Evolutionary conservation across 208 protist genomes (phyloP).

Genomic region (Trypanosoma congolense): DNA sequence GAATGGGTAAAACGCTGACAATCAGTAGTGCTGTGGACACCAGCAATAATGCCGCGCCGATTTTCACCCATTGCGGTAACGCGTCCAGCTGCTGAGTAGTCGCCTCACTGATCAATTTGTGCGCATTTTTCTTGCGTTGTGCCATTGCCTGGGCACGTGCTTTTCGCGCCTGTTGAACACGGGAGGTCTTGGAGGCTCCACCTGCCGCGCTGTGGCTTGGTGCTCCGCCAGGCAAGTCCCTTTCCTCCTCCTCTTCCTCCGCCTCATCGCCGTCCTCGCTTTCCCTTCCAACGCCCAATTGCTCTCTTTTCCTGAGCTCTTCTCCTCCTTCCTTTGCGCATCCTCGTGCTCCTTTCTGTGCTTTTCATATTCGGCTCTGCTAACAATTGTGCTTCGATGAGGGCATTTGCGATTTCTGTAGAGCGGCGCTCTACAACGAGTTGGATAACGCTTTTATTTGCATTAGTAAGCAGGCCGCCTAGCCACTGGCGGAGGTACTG

Average conservation of each 20-base stretch:
- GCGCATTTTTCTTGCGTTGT: conserved; percentile 5
- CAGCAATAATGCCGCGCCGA: not conserved
- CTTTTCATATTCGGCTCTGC: not conserved
- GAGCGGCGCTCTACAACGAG: conserved; percentile 20
- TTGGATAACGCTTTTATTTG: conserved; percentile 14
- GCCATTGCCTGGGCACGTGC: conserved; percentile 24
- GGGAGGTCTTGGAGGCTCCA: conserved; percentile 11
- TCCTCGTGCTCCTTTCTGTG: conserved; percentile 6
- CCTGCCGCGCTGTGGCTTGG: not conserved
- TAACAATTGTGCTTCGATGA: conserved; percentile 14
- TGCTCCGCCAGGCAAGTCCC: no score
- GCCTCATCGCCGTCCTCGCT: conserved; percentile 1
- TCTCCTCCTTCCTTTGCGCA: not conserved
- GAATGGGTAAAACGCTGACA: not conserved
- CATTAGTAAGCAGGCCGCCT: conserved; percentile 15
- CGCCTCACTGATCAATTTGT: not conserved
- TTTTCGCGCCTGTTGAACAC: conserved; percentile 48
- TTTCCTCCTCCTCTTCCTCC: conserved; percentile 4
- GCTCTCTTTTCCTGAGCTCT: not conserved
- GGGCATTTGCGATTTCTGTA: conserved; percentile 17
- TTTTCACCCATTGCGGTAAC: conserved; percentile 1
- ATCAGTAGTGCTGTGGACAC: not conserved
- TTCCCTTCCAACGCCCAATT: not conserved
- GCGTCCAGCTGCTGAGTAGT: not conserved
- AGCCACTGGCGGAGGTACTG: conserved; percentile 20